Evolutionary conservation across 2,329 filamentous ascomycete genomes (phyloP).

Genomic region (Neofusicoccum ribis): DNA sequence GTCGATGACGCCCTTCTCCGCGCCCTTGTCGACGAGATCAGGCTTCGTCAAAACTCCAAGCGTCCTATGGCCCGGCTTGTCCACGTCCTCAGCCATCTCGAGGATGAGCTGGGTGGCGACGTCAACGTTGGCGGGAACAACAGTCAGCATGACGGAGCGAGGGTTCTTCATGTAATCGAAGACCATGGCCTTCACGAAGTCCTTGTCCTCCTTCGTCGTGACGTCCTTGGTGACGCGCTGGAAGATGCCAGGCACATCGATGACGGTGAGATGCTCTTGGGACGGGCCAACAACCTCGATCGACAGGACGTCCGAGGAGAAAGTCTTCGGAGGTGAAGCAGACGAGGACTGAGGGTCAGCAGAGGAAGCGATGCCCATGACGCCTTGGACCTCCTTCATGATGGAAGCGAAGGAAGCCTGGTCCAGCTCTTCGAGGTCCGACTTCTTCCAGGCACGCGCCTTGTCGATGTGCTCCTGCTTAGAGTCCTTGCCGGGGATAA

Average conservation of each 20-base stretch:
- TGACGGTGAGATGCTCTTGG: constrained; percentile 43
- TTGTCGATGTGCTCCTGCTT: constrained; percentile 23
- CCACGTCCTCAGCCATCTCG: constrained; percentile 38
- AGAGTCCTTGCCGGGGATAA: constrained; percentile 38
- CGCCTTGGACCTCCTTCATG: constrained; percentile 43
- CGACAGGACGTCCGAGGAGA: constrained; percentile 44
- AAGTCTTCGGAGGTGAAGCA: constrained; percentile 26
- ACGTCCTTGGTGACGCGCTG: constrained; percentile 28
- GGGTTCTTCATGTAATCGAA: constrained; percentile 31
- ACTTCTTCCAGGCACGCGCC: constrained; percentile 29
- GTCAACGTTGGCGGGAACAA: constrained; percentile 37
- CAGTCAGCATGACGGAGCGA: constrained; percentile 33
- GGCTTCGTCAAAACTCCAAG: constrained; percentile 42
- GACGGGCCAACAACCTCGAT: constrained; percentile 46
- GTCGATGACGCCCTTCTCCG: constrained; percentile 41
- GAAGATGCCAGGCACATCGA: constrained; percentile 51
- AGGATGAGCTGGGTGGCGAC: constrained; percentile 50
- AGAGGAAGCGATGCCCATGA: constrained; percentile 45
- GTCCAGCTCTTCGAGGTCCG: constrained; percentile 24
- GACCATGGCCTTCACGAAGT: constrained; percentile 29
- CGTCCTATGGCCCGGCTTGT: constrained; percentile 34
- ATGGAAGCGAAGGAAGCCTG: constrained; percentile 24
- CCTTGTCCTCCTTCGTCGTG: constrained; percentile 28
- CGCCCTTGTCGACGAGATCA: constrained; percentile 36
- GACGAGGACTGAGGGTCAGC: background rate